These are phyloP conservation scores for Psidium friedrichsthalianum DNA, from an alignment of 345 rosid species.

Conservation along the genomic window DNA sequence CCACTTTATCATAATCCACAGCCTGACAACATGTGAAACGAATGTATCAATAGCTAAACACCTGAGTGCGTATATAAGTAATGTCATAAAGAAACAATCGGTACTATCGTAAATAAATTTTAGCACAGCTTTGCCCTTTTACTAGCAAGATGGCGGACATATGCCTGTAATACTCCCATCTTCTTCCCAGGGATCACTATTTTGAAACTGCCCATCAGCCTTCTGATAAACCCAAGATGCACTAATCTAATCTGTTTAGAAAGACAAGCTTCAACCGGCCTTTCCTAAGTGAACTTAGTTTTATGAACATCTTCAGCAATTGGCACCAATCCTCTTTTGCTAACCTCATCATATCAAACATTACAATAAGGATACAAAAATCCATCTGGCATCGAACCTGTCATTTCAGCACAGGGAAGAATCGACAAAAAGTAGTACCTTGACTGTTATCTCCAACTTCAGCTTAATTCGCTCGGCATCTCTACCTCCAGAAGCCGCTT, in stretches of 20 bases:
- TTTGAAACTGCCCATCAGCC: background rate
- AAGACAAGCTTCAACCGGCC: background rate
- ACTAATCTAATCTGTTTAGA: too few species aligned
- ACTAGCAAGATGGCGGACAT: background rate
- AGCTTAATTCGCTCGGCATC: conserved; percentile 75
- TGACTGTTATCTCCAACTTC: conserved; percentile 77
- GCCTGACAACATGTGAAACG: conserved; percentile 18
- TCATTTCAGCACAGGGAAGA: too few species aligned
- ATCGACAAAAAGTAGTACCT: conserved; percentile 28
- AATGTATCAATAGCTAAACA: background rate
- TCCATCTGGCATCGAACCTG: too few species aligned
- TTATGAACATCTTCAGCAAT: background rate
- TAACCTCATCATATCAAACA: background rate
- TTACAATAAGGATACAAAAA: background rate
- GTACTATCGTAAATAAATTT: background rate
- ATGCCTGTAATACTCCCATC: background rate
- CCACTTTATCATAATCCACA: conserved; percentile 80
- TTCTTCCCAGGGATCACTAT: background rate
- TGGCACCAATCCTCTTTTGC: background rate
- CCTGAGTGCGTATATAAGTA: background rate
- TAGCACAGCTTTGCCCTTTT: background rate
- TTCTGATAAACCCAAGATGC: background rate
- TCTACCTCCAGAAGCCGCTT: conserved; percentile 68
- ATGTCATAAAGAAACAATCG: background rate
- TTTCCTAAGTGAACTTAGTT: background rate